These are phyloP conservation scores for Irpex sp. DNA, from an alignment of 1,284 basidiomycete species.

Conservation along the genomic window DNA sequence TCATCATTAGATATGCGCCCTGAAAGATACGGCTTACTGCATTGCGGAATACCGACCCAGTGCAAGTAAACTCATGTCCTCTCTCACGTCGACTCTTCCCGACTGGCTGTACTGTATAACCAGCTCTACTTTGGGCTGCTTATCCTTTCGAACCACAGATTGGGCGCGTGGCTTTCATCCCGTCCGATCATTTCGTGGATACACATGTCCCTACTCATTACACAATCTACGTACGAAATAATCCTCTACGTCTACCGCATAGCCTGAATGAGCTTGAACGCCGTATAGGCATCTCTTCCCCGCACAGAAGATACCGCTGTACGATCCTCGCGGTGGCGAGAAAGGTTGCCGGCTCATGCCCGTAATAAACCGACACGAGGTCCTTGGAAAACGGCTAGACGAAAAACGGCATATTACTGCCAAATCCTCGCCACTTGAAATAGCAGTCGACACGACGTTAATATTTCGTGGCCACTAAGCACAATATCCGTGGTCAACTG, in stretches of 20 bases:
- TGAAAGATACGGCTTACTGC: background rate
- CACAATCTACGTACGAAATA: background rate
- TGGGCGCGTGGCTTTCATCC: background rate
- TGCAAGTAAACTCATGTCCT: background rate
- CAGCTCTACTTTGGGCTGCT: too few species aligned
- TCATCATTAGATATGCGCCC: background rate
- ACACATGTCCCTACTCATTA: constrained; percentile 1
- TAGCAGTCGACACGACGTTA: background rate
- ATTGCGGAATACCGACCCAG: background rate
- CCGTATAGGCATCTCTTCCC: too few species aligned
- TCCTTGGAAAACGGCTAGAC: background rate
- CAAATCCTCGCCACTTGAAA: background rate
- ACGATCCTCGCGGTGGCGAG: background rate
- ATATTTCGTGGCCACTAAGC: background rate
- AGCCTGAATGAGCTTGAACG: too few species aligned
- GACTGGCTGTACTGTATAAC: background rate
- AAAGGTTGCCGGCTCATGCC: background rate
- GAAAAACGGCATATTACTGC: too few species aligned
- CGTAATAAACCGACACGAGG: background rate
- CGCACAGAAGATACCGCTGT: too few species aligned
- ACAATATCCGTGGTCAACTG: too few species aligned
- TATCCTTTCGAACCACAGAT: too few species aligned
- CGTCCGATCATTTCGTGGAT: constrained; percentile 3
- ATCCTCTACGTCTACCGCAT: background rate
- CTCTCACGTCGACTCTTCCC: background rate